phyloP scores from a whole-genome alignment of 768 basidiomycete species.

The Cystofilobasidium capitatum region DNA sequence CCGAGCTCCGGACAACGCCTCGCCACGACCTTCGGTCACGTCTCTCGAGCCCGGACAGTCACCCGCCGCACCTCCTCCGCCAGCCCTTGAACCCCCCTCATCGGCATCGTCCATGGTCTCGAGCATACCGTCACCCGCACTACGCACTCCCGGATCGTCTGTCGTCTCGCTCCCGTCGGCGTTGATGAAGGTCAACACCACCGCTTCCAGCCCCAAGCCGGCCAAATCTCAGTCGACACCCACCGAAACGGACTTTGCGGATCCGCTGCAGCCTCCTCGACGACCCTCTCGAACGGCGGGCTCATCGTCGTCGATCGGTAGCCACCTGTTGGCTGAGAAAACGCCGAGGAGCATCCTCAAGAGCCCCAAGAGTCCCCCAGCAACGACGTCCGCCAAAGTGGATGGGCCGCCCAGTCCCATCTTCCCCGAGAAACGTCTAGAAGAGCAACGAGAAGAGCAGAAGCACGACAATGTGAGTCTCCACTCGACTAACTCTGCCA shows the following conservation, averaged over 20 bases:
- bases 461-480: too few species aligned
- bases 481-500: too few species aligned
- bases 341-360: conserved; percentile 1
- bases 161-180: not conserved
- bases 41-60: not conserved
- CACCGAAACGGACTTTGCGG: not conserved
- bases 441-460: too few species aligned
- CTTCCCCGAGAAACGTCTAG: too few species aligned
- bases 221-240: too few species aligned
- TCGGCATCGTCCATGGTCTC: not conserved
- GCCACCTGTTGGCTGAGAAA: not conserved
- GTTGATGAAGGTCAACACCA: not conserved
- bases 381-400: not conserved
- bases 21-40: not conserved
- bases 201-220: too few species aligned
- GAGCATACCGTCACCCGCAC: not conserved
- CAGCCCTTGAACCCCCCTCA: not conserved
- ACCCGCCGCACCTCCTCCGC: not conserved
- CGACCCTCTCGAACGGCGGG: not conserved
- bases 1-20: not conserved
- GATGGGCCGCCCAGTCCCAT: too few species aligned
- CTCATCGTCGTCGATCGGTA: not conserved
- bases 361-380: not conserved
- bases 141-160: not conserved
- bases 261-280: not conserved